Conservation (phyloP, 345 rosid species). For the Populus alba region DNA sequence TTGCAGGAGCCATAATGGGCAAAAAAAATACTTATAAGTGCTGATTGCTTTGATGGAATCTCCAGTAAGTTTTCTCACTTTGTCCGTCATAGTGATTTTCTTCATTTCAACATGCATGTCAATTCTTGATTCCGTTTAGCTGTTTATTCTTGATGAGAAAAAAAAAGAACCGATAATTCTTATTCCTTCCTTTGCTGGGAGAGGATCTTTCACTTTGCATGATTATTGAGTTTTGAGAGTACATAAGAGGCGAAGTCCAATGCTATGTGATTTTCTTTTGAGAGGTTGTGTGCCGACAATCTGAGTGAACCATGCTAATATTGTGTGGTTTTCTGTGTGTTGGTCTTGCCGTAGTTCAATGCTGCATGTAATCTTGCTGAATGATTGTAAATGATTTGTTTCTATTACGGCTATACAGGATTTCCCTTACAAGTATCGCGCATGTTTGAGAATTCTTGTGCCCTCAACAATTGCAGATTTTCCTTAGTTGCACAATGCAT, state of each 20-base stretch:
- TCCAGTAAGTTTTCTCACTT: constrained; percentile 21
- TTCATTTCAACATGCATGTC: neutral
- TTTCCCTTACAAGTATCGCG: neutral
- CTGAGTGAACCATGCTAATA: no score
- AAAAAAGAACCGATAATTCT: neutral
- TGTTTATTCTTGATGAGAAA: neutral
- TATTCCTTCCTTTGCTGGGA: no score
- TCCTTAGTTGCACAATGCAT: neutral
- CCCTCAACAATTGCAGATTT: neutral
- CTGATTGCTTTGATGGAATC: constrained; percentile 25
- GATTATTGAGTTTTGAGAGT: neutral
- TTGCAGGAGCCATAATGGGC: constrained; percentile 21
- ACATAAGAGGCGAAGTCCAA: neutral
- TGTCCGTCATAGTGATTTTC: neutral
- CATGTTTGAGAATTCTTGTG: neutral
- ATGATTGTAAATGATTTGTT: neutral
- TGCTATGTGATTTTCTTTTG: neutral
- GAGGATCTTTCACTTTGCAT: no score
- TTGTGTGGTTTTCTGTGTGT: no score
- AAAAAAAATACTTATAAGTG: constrained; percentile 7
- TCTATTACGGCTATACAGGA: neutral
- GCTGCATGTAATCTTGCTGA: neutral
- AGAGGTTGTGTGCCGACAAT: no score
- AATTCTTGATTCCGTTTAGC: neutral
- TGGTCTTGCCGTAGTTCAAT: neutral